Base-by-base conservation (phyloP, 2,329 filamentous ascomycete genomes). In the Magnaporthiopsis poae region DNA sequence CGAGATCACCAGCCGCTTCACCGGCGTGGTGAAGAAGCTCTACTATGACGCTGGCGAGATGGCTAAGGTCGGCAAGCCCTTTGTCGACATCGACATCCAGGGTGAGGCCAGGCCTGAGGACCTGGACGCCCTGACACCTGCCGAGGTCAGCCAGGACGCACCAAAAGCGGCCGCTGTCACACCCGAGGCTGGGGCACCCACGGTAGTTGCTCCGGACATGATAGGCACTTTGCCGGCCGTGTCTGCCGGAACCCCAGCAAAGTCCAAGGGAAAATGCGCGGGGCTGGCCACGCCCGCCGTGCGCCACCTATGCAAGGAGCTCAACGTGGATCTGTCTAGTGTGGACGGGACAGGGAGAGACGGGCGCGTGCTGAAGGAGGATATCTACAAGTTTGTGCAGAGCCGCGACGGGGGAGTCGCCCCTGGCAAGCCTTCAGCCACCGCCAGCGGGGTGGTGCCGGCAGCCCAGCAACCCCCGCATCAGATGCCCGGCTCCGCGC, bases 21-120 rank as follows among this genome's bases (percentile, higher is more conserved):
- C 93, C 67, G 95, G 95, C 29, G 90, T 97, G 0, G 94, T 99
- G 71, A 97, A 96, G 81, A 98, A 93, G 80, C 82, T 99, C 61
- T 87, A 98, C 79, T 98, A 96, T 77, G 92, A 97, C 69, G 89
- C 92, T 39, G 95, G 96, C 70, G 95, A 98, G 71, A 96, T 97
- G 85, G 94, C 94, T 65, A 92, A 91, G 74, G 96, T 97, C 33
- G 95, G 95, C 71, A 93, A 95, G 86, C 90, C 93, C 18, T 87
- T 97, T 73, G 90, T 96, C 70, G 94, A 98, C 74, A 97, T 98
- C 69, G 94, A 98, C 76, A 93, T 97, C 70, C 87, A 91, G 73
- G 90, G 90, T 68, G 87, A 88, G 70, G 64, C 64, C 36, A 88
- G 86, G 69, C 80, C 85, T 65, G 87, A 87, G 68, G 86, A 89